Percentiles rank a stretch among this genome's conserved stretches.
Conservation (phyloP, 2,329 filamentous ascomycete genomes). For the Eutypella sp. region DNA sequence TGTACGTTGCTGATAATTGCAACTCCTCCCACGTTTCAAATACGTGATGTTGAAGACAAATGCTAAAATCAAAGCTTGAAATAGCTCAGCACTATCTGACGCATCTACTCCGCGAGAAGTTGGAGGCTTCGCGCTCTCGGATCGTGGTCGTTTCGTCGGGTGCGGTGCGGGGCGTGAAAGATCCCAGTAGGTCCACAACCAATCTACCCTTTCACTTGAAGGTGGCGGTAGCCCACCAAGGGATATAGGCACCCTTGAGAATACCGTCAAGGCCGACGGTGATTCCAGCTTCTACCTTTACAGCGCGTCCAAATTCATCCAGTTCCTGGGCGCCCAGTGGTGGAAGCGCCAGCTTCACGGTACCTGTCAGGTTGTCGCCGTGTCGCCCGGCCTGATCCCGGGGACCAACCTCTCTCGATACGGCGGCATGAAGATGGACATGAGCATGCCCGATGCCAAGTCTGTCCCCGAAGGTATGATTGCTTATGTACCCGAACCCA, state of each 20-base stretch:
- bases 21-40: neutral
- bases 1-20: no score
- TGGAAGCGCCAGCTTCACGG: constrained; percentile 48
- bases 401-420: constrained; percentile 37
- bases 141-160: constrained; percentile 49
- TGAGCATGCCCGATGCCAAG: constrained; percentile 43
- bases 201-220: constrained; percentile 1
- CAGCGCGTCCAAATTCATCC: constrained; percentile 42
- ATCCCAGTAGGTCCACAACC: constrained; percentile 28
- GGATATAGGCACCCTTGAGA: constrained; percentile 16
- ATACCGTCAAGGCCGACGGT: constrained; percentile 29
- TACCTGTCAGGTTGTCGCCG: constrained; percentile 42
- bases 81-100: constrained; percentile 50
- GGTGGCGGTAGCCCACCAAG: neutral
- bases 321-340: constrained; percentile 49
- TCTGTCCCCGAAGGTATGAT: constrained; percentile 38
- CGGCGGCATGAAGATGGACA: constrained; percentile 21
- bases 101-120: constrained; percentile 43
- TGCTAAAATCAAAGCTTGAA: constrained; percentile 6
- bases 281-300: constrained; percentile 33
- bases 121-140: constrained; percentile 40
- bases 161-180: constrained; percentile 35
- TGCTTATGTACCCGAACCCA: neutral
- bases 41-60: neutral
- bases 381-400: constrained; percentile 49